Conservation (phyloP, 2,329 filamentous ascomycete genomes). For the Tolypocladium guangdongense region DNA sequence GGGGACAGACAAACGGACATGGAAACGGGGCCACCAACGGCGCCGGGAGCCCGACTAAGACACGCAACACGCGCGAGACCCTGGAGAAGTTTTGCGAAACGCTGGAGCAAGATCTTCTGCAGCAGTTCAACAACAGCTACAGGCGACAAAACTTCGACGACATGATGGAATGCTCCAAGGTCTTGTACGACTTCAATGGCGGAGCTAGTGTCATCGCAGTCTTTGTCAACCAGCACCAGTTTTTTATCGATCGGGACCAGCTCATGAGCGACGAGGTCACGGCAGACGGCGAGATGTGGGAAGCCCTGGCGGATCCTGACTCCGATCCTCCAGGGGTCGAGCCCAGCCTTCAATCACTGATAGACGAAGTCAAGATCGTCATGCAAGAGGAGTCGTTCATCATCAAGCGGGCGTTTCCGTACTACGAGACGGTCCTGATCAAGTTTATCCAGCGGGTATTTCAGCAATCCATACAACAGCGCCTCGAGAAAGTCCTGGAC, state of each 20-base stretch:
- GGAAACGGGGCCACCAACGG: constrained; percentile 40
- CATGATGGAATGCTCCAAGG: constrained; percentile 94
- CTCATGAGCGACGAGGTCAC: constrained; percentile 78
- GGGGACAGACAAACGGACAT: constrained; percentile 51
- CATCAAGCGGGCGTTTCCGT: constrained; percentile 92
- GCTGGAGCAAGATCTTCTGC: constrained; percentile 85
- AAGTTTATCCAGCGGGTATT: constrained; percentile 95
- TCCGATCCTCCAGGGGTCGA: constrained; percentile 85
- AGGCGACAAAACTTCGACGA: constrained; percentile 90
- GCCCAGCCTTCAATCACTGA: constrained; percentile 77
- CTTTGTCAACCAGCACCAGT: constrained; percentile 98
- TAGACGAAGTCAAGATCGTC: constrained; percentile 90
- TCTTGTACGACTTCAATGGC: constrained; percentile 90
- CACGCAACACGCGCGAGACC: constrained; percentile 68
- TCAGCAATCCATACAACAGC: constrained; percentile 94
- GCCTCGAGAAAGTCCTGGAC: constrained; percentile 88
- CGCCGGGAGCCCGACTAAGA: constrained; percentile 23
- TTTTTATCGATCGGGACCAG: constrained; percentile 95
- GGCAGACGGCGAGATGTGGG: constrained; percentile 70
- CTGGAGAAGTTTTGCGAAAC: constrained; percentile 96
- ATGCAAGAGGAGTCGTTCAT: constrained; percentile 96
- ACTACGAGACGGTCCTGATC: constrained; percentile 84
- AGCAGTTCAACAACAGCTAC: constrained; percentile 97
- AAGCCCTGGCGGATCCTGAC: constrained; percentile 87
- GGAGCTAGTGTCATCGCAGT: constrained; percentile 89